Evolutionary conservation across 208 protist genomes (phyloP).

Genomic region (Jaenimonas drosophilae): DNA sequence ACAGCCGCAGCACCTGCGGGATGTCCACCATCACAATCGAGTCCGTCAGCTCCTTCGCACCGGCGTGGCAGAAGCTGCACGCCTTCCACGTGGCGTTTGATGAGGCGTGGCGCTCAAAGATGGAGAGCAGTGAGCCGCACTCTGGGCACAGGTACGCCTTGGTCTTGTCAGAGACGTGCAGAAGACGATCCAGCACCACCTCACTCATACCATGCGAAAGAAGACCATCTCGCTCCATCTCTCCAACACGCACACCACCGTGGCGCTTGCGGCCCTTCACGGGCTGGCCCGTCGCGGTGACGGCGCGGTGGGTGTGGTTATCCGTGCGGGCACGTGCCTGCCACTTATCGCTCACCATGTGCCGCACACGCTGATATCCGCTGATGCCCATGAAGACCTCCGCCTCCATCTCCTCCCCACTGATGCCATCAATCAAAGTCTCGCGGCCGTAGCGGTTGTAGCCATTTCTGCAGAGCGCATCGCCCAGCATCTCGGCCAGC

Average conservation of each 20-base stretch:
- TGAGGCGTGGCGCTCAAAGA: constrained; percentile 81
- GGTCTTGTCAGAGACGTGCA: constrained; percentile 90
- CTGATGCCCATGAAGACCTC: constrained; percentile 98
- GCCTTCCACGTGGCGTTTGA: constrained; percentile 80
- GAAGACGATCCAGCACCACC: constrained; percentile 97
- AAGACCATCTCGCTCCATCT: constrained; percentile 99
- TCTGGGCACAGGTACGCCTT: constrained; percentile 72
- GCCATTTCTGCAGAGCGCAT: constrained; percentile 90
- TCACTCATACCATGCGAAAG: constrained; percentile 98
- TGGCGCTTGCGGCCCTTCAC: constrained; percentile 96
- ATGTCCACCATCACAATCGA: constrained; percentile 85
- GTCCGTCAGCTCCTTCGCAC: constrained; percentile 63
- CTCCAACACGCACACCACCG: constrained; percentile 99
- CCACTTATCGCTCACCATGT: constrained; percentile 99
- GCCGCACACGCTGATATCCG: constrained; percentile 99
- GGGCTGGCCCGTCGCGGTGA: constrained; percentile 96
- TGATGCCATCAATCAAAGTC: constrained; percentile 92
- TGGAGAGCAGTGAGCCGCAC: constrained; percentile 76
- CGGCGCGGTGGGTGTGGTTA: constrained; percentile 85
- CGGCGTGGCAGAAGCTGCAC: constrained; percentile 82
- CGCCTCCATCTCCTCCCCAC: constrained; percentile 92
- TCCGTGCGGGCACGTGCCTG: constrained; percentile 94
- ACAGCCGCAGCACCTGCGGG: constrained; percentile 84
- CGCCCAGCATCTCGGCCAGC: constrained; percentile 91
- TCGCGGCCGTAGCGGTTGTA: constrained; percentile 98